Conservation (phyloP, 768 basidiomycete genomes). For the Leccinum rimulosum region DNA sequence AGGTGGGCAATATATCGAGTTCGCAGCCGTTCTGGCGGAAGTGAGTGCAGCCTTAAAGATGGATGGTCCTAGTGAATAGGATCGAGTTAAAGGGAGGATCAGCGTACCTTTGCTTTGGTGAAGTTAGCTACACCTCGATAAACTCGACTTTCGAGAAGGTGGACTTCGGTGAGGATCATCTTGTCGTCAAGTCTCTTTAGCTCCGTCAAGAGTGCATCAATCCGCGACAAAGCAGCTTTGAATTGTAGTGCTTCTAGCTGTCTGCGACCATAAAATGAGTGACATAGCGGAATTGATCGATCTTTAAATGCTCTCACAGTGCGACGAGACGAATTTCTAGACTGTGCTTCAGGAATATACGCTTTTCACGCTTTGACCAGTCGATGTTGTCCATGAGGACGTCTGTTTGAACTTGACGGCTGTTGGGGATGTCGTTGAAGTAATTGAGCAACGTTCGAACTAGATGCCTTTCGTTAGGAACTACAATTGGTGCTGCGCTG, state of each 20-base stretch:
- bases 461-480: constrained; percentile 28
- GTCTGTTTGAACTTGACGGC: constrained; percentile 71
- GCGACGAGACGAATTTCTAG: constrained; percentile 85
- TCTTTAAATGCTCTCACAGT: constrained; percentile 43
- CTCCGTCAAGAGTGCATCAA: constrained; percentile 87
- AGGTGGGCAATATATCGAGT: constrained; percentile 91
- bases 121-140: constrained; percentile 89
- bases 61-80: neutral
- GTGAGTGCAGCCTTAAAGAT: constrained; percentile 72
- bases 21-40: constrained; percentile 89
- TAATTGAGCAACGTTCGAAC: constrained; percentile 93
- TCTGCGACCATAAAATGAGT: constrained; percentile 33
- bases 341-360: constrained; percentile 94
- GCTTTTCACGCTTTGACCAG: constrained; percentile 90
- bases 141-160: constrained; percentile 88
- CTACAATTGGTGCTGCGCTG: neutral
- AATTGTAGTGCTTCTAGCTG: constrained; percentile 75
- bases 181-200: constrained; percentile 95
- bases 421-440: constrained; percentile 77
- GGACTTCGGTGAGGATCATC: constrained; percentile 95
- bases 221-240: constrained; percentile 75
- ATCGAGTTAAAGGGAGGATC: neutral
- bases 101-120: constrained; percentile 78
- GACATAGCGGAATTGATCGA: neutral
- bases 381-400: constrained; percentile 89